Percentiles rank a stretch among this genome's conserved stretches.
phyloP scores from a whole-genome alignment of 441 rosid genomes.

The Geranium incanum region DNA sequence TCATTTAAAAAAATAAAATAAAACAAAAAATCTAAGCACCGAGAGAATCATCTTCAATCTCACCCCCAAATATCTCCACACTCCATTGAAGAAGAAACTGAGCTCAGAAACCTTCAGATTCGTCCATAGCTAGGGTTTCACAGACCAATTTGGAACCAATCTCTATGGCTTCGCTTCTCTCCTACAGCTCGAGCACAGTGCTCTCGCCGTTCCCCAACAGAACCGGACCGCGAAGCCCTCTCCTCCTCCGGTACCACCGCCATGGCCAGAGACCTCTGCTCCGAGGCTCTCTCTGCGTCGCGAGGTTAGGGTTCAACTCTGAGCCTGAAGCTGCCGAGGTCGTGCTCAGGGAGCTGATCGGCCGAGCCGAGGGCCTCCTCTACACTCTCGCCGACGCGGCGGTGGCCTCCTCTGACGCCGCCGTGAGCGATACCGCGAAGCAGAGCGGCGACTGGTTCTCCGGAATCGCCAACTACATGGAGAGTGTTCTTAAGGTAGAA shows the following conservation, averaged over 20 bases:
- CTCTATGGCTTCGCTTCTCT: slow-evolving; percentile 40
- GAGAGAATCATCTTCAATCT: too few species aligned
- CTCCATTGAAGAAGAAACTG: background rate
- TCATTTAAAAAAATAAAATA: too few species aligned
- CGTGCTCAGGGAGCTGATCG: slow-evolving; percentile 37
- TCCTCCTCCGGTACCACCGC: slow-evolving; percentile 24
- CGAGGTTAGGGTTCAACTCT: slow-evolving; percentile 47
- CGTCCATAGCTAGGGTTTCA: background rate
- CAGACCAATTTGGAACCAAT: background rate
- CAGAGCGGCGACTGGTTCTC: slow-evolving; percentile 81
- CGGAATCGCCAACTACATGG: slow-evolving; percentile 69
- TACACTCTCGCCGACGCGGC: slow-evolving; percentile 77
- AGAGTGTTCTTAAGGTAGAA: slow-evolving; percentile 65
- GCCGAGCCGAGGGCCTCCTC: slow-evolving; percentile 42
- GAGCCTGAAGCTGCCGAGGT: slow-evolving; percentile 18
- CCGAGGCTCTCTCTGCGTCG: slow-evolving; percentile 45
- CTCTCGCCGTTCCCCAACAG: slow-evolving; percentile 35
- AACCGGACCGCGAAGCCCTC: slow-evolving; percentile 24
- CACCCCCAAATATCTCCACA: too few species aligned
- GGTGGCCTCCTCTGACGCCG: slow-evolving; percentile 52
- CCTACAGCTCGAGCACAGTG: slow-evolving; percentile 30
- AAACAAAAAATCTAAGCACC: too few species aligned
- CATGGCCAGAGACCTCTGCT: slow-evolving; percentile 27
- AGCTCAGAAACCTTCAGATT: background rate
- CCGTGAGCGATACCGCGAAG: slow-evolving; percentile 21